Evolutionary conservation across 345 rosid species (phyloP), one percentile per base, ranked within the genome.

Genomic region (Carallia pectinifolia): DNA sequence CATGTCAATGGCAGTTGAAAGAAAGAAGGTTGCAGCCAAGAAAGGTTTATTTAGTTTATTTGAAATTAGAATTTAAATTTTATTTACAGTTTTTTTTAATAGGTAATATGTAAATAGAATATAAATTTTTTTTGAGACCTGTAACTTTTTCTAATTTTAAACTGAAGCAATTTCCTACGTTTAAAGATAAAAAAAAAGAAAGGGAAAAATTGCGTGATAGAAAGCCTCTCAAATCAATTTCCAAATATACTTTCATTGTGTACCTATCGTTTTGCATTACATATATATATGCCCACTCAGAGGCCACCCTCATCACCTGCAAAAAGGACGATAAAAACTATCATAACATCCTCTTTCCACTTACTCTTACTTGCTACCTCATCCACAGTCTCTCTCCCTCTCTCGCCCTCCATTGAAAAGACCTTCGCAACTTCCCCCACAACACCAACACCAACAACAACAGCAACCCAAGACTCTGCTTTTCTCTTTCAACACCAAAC

Each of bases 341-440:
- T 54, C 40, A 63, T 44, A 9, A 5, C 53, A 36, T 54, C 31
- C 29, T 50, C 50, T 58, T 58, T 66, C 78, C 76, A 65, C 75
- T 79, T 61, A 59, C 59, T 58, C 75, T 76, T 65, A 60, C 65
- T 61, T 65, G 71, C 74, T 65, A 74, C 40, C 59, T 73, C 75
- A 62, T 33, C 69, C 72, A 67, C 44, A 74, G 71, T 68, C 19
- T 53, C 56, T 9, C 56, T 48, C 48, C 44, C 68, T 29, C 52
- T 8, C 58, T 69, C 27, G 62, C 36, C 18, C 10, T 17, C 16
- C 61, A 9, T 19, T 59, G 87, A 85, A 85, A 85, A 75, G 80
- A 78, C 79, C 87, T 33, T 59, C 58, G 67, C 84, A 87, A 80
- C 88, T 78, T 74, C 81, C 84, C 81, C 86, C 86, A 80, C 75